phyloP scores from a whole-genome alignment of 148 eudicot species.

The Rhododendron ferrugineum region DNA sequence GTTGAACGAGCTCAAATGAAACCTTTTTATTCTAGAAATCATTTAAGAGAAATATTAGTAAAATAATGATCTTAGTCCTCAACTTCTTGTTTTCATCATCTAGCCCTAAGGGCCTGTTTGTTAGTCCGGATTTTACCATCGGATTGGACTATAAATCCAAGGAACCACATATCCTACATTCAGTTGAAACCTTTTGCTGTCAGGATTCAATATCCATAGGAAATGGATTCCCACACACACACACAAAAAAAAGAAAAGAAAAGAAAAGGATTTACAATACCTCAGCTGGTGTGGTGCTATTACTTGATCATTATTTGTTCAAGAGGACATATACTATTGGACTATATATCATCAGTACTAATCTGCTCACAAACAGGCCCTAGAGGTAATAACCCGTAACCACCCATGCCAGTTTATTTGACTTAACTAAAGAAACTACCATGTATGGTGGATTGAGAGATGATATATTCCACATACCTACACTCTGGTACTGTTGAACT shows the following conservation, averaged over 20 bases:
- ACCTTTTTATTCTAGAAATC: neutral
- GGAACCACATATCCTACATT: neutral
- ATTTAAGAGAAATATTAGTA: neutral
- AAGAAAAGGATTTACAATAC: neutral
- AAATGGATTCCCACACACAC: neutral
- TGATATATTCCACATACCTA: conserved; percentile 16
- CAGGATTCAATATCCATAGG: neutral
- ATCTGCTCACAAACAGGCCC: neutral
- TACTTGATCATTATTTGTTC: neutral
- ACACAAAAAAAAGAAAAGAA: no score
- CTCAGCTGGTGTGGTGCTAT: neutral
- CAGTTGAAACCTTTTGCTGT: neutral
- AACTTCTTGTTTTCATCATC: neutral
- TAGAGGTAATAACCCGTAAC: neutral
- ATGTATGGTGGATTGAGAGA: neutral
- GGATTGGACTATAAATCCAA: neutral
- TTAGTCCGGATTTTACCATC: neutral
- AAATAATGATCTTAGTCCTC: neutral
- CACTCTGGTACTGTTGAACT: conserved; percentile 11
- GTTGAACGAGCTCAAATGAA: neutral
- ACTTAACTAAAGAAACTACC: neutral
- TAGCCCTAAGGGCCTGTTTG: neutral
- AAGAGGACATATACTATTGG: neutral
- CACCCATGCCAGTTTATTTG: neutral
- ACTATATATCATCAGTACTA: neutral